phyloP scores from a whole-genome alignment of 2,329 filamentous ascomycete species.

The Trichoderma semiorbis region DNA sequence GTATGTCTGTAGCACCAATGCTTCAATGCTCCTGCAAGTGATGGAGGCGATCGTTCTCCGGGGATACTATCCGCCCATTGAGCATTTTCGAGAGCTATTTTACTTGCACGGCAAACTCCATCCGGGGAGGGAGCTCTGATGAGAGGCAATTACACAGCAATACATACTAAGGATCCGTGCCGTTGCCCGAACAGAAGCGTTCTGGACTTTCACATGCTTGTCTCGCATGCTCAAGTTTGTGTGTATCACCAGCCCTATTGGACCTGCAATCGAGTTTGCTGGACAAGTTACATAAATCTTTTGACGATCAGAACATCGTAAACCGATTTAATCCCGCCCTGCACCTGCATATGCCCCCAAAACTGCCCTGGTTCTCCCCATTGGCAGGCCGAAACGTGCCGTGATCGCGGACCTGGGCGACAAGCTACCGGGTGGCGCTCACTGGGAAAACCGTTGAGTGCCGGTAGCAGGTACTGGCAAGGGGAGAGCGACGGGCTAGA shows the following conservation, averaged over 20 bases:
- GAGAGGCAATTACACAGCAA: background rate
- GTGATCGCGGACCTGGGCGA: background rate
- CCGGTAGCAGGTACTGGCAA: background rate
- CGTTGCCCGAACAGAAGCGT: background rate
- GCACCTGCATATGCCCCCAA: background rate
- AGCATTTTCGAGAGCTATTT: background rate
- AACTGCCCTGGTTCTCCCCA: background rate
- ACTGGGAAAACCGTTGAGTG: background rate
- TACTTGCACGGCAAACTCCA: background rate
- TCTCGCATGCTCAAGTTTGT: background rate
- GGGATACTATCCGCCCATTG: background rate
- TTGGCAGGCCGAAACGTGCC: background rate
- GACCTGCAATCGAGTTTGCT: background rate
- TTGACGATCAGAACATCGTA: background rate
- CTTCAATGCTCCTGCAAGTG: background rate
- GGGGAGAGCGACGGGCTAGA: background rate
- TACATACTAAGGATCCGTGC: background rate
- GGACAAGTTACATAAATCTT: background rate
- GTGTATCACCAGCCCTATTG: background rate
- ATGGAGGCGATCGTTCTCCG: background rate
- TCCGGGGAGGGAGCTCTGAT: background rate
- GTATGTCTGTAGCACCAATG: background rate
- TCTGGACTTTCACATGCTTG: conserved; percentile 3
- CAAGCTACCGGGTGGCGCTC: background rate
- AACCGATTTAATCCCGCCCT: background rate